phyloP scores from a whole-genome alignment of 257 asterid species.

The Solanum habrochaites region DNA sequence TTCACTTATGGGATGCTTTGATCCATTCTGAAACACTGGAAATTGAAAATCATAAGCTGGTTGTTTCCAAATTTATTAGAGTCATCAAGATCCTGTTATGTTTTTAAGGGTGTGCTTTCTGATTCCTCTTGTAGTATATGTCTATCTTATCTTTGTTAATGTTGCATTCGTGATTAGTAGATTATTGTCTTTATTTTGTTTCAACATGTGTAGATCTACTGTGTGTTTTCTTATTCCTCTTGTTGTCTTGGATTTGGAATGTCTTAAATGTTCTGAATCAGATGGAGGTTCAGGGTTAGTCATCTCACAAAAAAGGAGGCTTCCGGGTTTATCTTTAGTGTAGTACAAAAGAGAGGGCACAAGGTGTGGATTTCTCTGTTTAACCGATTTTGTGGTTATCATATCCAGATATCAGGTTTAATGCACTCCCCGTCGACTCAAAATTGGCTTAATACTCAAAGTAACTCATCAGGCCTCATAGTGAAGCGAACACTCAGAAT shows the following conservation, averaged over 20 bases:
- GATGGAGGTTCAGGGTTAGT: background rate
- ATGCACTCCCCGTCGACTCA: constrained; percentile 68
- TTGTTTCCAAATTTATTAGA: background rate
- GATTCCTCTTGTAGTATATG: background rate
- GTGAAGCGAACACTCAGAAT: constrained; percentile 87
- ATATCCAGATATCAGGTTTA: constrained; percentile 71
- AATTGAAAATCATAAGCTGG: background rate
- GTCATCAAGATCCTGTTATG: background rate
- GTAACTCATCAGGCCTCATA: constrained; percentile 81
- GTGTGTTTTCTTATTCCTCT: background rate
- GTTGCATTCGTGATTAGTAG: background rate
- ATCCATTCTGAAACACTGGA: background rate
- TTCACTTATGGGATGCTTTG: background rate
- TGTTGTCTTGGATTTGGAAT: background rate
- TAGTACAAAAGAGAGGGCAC: background rate
- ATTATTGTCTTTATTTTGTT: background rate
- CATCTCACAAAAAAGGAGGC: background rate
- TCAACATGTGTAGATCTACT: background rate
- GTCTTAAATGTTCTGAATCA: background rate
- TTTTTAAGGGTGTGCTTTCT: background rate
- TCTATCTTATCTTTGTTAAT: background rate
- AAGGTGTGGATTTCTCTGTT: constrained; percentile 1
- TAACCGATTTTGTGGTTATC: constrained; percentile 23
- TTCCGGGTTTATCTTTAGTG: background rate
- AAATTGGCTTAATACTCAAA: constrained; percentile 84